Conservation (phyloP, 2,329 filamentous ascomycete genomes). For the Chrysoporthe austroafricana region DNA sequence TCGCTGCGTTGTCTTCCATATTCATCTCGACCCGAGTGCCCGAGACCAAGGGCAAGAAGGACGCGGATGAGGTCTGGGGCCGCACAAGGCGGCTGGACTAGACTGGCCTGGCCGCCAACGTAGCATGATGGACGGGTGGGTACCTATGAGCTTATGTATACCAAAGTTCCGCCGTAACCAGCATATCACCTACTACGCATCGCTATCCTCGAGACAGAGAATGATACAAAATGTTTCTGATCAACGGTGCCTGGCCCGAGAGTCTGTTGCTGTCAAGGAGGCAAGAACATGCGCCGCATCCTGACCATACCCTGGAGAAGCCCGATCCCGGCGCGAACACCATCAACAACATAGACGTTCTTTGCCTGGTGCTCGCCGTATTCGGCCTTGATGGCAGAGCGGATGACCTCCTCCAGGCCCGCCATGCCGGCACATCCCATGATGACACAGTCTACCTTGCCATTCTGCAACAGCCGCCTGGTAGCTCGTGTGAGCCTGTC, state of each 20-base stretch:
- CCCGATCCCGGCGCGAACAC: constrained; percentile 71
- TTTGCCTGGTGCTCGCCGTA: constrained; percentile 62
- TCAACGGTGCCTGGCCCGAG: background rate
- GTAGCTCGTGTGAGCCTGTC: constrained; percentile 72
- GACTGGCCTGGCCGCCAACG: constrained; percentile 16
- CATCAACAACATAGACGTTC: constrained; percentile 74
- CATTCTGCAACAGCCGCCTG: constrained; percentile 61
- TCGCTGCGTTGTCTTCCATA: constrained; percentile 69
- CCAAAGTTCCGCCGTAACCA: background rate
- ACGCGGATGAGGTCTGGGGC: constrained; percentile 90
- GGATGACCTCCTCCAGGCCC: constrained; percentile 78
- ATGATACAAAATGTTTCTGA: background rate
- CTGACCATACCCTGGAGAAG: constrained; percentile 61
- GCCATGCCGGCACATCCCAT: constrained; percentile 93
- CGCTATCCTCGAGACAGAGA: background rate
- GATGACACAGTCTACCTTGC: constrained; percentile 69
- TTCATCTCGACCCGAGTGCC: constrained; percentile 80
- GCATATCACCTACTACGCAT: background rate
- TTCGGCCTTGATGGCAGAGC: constrained; percentile 66
- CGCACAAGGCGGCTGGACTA: constrained; percentile 60
- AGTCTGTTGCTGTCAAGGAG: background rate
- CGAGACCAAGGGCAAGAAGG: constrained; percentile 84
- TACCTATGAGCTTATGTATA: background rate
- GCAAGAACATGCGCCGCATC: constrained; percentile 45
- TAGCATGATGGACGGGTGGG: background rate